Base-by-base conservation (phyloP, 352 stramenopile genomes). In the Pelagophyceae sp. region DNA sequence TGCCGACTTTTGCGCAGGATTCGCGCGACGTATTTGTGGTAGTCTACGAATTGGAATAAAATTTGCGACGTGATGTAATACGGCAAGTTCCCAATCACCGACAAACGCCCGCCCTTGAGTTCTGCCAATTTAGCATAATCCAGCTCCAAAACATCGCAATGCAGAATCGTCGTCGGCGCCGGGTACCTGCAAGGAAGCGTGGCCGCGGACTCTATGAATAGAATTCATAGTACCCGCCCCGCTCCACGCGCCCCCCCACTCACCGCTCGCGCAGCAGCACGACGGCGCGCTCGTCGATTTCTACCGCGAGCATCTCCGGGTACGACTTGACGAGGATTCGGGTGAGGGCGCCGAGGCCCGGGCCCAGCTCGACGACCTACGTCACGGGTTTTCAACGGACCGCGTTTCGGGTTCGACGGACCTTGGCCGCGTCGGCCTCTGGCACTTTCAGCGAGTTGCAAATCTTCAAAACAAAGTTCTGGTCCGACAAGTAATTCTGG, bases 31-130 rank as follows among this genome's bases (percentile, higher is more conserved):
- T 84, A 77, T 76, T 84, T 17, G 88, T 74, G 67, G 38, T 74
- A 84, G 82, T 92, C 88, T 0, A 86, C 87, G 33, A 93, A 80
- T 19, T 83, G 86, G 80, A 93, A 94, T n/a, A 94, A 78, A 76
- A 95, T 93, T 80, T 95, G 90, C 71, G 81, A 89, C 5, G 89
- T 94, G 82, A 95, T 94, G 82, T 95, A 92, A 74, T 94, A 95
- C 0, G 90, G 90, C 45, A 95, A 79, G 81, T 95, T 95, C 3
- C 88, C 90, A 76, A 95, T 90, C 0, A 95, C 84, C 0, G 85
- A 86, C 25, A 95, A 74, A 0, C 85, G 85, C 65, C 84, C 80
- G 27, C 80, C 85, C 27, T 77, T 51, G 0, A 81, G 61, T 72
- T 87, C 33, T 0, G 88, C 85, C 69, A 94, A 80, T 60, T 80